Percentiles rank a stretch among this genome's conserved stretches.
Evolutionary conservation across 2,329 filamentous ascomycete species (phyloP).

Genomic region (Fusarium redolens): DNA sequence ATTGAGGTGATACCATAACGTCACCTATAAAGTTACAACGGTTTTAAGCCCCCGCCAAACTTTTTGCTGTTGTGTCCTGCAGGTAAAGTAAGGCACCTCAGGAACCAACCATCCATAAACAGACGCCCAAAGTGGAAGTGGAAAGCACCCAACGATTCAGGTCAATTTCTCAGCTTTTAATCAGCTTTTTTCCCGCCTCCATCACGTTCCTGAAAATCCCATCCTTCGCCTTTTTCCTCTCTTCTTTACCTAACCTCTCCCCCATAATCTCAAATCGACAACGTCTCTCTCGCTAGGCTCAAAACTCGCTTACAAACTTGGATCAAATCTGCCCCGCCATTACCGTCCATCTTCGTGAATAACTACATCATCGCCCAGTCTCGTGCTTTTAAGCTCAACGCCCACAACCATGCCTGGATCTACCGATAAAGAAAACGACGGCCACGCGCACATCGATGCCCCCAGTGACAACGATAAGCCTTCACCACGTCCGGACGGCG

Average conservation of each 20-base stretch:
- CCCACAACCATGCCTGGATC: conserved; percentile 54
- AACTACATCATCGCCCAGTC: conserved; percentile 27
- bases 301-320: conserved; percentile 24
- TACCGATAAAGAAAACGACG: conserved; percentile 51
- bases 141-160: conserved; percentile 3
- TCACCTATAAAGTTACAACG: conserved; percentile 6
- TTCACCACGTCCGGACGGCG: conserved; percentile 54
- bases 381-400: conserved; percentile 10
- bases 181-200: neutral
- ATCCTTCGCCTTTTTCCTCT: neutral
- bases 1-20: conserved; percentile 21
- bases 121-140: neutral
- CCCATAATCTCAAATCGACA: neutral
- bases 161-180: conserved; percentile 23
- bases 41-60: conserved; percentile 20
- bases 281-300: neutral
- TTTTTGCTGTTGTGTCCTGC: neutral
- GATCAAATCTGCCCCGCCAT: conserved; percentile 29
- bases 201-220: conserved; percentile 7
- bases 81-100: conserved; percentile 16
- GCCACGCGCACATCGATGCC: conserved; percentile 61
- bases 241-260: neutral
- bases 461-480: conserved; percentile 58
- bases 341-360: conserved; percentile 2
- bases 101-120: conserved; percentile 20